Percentiles rank a stretch among this genome's conserved stretches.
Evolutionary conservation across 2,329 filamentous ascomycete genomes (phyloP).

Genomic region (Fusarium penzigii): DNA sequence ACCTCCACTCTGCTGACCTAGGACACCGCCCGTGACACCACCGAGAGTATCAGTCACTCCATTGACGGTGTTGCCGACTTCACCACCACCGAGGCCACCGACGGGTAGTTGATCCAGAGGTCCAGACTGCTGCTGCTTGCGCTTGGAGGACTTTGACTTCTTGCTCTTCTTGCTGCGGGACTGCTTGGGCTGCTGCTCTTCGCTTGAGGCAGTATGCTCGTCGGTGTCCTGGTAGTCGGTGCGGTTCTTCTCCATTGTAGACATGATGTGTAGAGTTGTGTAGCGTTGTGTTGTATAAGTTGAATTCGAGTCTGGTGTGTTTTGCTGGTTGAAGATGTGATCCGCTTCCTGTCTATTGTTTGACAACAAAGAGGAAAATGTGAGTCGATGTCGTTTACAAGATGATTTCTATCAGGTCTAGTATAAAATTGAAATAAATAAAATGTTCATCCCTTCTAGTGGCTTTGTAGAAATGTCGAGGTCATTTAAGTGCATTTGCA

Average conservation of each 20-base stretch:
- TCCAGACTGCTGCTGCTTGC: constrained; percentile 23
- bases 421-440: not conserved
- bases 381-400: not conserved
- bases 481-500: constrained; percentile 25
- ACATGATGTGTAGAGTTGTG: constrained; percentile 18
- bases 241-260: constrained; percentile 31
- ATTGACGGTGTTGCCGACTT: constrained; percentile 37
- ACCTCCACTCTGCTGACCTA: constrained; percentile 37
- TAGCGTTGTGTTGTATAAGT: not conserved
- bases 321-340: too few relatives aligned
- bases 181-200: constrained; percentile 26
- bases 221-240: constrained; percentile 27
- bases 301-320: too few relatives aligned
- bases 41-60: constrained; percentile 45
- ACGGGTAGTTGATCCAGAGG: constrained; percentile 42
- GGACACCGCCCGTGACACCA: constrained; percentile 39
- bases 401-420: too few relatives aligned
- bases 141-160: constrained; percentile 31
- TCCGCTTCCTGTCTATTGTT: too few relatives aligned
- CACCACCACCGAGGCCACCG: constrained; percentile 36
- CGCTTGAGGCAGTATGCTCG: constrained; percentile 24
- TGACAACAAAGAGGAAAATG: not conserved
- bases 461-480: constrained; percentile 11
- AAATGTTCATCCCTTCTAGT: constrained; percentile 2
- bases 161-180: constrained; percentile 31